phyloP scores from a whole-genome alignment of 495 filamentous ascomycete genomes.

The Bathelium albidoporum region DNA sequence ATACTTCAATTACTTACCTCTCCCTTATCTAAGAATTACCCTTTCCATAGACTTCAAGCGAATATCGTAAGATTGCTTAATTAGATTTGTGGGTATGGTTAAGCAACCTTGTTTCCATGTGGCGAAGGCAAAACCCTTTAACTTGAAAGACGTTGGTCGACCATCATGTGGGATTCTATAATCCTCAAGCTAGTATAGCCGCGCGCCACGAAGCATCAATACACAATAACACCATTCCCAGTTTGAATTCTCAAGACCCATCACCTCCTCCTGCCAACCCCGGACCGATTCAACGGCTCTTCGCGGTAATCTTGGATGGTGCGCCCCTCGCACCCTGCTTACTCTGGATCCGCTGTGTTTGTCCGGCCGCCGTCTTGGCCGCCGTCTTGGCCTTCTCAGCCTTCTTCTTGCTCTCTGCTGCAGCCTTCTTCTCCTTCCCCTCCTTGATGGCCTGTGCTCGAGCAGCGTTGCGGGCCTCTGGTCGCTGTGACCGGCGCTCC shows the following conservation, averaged over 20 bases:
- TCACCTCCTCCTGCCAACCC: neutral
- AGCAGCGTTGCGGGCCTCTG: slow-evolving; percentile 88
- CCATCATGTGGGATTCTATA: neutral
- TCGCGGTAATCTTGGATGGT: slow-evolving; percentile 73
- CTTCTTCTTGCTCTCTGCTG: slow-evolving; percentile 85
- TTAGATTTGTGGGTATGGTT: neutral
- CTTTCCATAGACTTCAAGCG: no score
- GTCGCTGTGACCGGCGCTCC: slow-evolving; percentile 86
- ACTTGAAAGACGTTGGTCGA: neutral
- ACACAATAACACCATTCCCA: neutral
- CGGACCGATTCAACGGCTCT: slow-evolving; percentile 59
- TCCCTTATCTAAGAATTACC: no score
- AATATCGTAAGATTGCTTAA: neutral
- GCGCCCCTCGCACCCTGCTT: slow-evolving; percentile 97
- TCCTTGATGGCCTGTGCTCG: slow-evolving; percentile 86
- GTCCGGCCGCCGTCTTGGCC: slow-evolving; percentile 59
- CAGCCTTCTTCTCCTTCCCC: slow-evolving; percentile 93
- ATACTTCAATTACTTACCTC: no score
- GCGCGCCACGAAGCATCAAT: neutral
- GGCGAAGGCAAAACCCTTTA: neutral
- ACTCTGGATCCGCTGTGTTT: slow-evolving; percentile 67
- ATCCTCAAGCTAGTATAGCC: neutral
- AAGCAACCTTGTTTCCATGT: neutral
- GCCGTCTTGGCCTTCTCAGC: slow-evolving; percentile 97
- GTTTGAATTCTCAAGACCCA: neutral